Evolutionary conservation across 108 stramenopile species (phyloP), one percentile per base, ranked within the genome.

Genomic region (Pseudonitzschia pungens): DNA sequence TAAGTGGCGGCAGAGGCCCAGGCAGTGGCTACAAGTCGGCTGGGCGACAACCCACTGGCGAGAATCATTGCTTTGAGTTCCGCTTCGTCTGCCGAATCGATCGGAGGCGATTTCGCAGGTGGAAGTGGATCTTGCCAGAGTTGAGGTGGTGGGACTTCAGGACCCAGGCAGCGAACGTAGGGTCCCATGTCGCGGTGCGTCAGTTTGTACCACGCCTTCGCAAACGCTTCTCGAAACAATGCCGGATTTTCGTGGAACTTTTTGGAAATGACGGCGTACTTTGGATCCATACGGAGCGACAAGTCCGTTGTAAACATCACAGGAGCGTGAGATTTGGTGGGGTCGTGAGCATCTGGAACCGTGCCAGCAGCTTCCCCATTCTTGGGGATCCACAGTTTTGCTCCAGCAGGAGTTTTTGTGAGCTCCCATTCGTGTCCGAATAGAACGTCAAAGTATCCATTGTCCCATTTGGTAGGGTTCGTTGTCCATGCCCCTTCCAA

Each of bases 401-500:
- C 90, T 10, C 90, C 90, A 14, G 84, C 90, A 54, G 87, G 90
- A 68, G 82, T 83, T 65, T 91, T 88, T 15, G 81, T 78, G 60
- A 85, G 81, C 18, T 73, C 72, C 90, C 90, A 91, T 45, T 91
- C 90, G 77, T 87, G 87, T 33, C 67, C 63, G 70, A 91, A 88
- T 3, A 91, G 65, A 65, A 73, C 76, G 14, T 87, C 58, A 65
- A 91, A 88, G 66, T 88, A 91, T 16, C 90, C 90, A 75, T 84
- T 82, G 70, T 91, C 90, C 90, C 90, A 91, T 42, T 68, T 42
- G 8, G 81, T 83, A 26, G 90, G 90, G 27, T 88, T 80, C 12
- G 65, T 66, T 1, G 90, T 91, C 90, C 90, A 91, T 24, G 90
- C 90, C 58, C 90, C 90, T 66, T 91, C 90, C 65, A 88, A 70